Evolutionary conservation across 345 rosid genomes (phyloP).

Genomic region (Euclidium syriacum): DNA sequence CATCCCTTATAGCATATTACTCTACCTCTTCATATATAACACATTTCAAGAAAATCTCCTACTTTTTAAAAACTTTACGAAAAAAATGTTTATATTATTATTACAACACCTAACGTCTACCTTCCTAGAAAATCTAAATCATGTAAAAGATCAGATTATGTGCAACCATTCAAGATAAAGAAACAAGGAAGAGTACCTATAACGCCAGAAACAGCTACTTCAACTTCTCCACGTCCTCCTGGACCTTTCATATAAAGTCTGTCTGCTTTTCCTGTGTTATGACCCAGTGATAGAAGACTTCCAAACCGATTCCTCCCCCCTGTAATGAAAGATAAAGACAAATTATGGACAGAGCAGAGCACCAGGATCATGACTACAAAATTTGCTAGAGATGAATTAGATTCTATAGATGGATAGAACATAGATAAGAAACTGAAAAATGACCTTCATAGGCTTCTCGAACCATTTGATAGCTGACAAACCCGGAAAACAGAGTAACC

Average conservation of each 20-base stretch:
- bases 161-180: constrained; percentile 8
- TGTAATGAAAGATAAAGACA: constrained; percentile 21
- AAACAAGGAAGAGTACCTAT: constrained; percentile 43
- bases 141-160: not conserved
- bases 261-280: constrained; percentile 73
- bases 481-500: constrained; percentile 97
- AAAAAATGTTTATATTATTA: not conserved
- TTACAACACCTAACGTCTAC: too few relatives aligned
- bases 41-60: not conserved
- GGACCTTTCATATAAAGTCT: constrained; percentile 94
- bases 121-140: not conserved
- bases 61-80: not conserved
- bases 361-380: not conserved
- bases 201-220: constrained; percentile 96
- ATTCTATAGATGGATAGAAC: not conserved
- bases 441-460: constrained; percentile 95
- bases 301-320: constrained; percentile 85
- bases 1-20: constrained; percentile 24
- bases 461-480: constrained; percentile 99
- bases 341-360: not conserved
- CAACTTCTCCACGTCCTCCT: constrained; percentile 98
- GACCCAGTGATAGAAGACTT: constrained; percentile 71
- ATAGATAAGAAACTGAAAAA: not conserved
- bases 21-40: constrained; percentile 12
- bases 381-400: not conserved